Conservation (phyloP, 1,284 basidiomycete genomes). For the Austroboletus niveus region DNA sequence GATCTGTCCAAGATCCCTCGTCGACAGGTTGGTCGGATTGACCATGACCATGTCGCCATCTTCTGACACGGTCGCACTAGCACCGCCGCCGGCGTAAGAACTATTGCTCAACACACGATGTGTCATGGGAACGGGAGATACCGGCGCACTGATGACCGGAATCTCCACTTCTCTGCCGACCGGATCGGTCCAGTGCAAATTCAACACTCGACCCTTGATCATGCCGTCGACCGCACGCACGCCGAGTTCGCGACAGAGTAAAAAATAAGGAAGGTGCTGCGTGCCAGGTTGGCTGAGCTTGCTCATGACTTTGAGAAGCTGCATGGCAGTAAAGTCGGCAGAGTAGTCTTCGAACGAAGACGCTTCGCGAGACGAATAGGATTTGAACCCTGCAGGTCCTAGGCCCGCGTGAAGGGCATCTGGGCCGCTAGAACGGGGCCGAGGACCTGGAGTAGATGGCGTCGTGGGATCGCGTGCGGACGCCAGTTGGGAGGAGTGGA, state of each 20-base stretch:
- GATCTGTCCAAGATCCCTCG: constrained; percentile 37
- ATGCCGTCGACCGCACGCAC: constrained; percentile 78
- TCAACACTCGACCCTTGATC: constrained; percentile 70
- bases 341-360: constrained; percentile 34
- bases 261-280: constrained; percentile 68
- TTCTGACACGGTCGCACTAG: constrained; percentile 39
- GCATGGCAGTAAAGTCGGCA: constrained; percentile 67
- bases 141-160: constrained; percentile 23
- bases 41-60: constrained; percentile 49
- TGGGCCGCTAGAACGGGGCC: constrained; percentile 39
- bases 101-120: constrained; percentile 30
- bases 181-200: constrained; percentile 73
- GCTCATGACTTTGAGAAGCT: constrained; percentile 73
- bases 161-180: constrained; percentile 43
- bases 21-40: constrained; percentile 31
- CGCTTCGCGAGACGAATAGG: constrained; percentile 47
- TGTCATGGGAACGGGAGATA: constrained; percentile 27
- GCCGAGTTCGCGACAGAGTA: constrained; percentile 74
- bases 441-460: constrained; percentile 34
- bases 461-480: constrained; percentile 29
- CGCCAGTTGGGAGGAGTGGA: constrained; percentile 63
- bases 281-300: constrained; percentile 61
- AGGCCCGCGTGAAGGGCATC: constrained; percentile 55
- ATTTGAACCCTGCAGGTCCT: constrained; percentile 61
- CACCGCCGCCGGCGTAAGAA: constrained; percentile 27